A percentile compares a stretch with the other conserved stretches of the same genome.
Evolutionary conservation across 129 eudicot species (phyloP).

Genomic region (Flaveria linearis): DNA sequence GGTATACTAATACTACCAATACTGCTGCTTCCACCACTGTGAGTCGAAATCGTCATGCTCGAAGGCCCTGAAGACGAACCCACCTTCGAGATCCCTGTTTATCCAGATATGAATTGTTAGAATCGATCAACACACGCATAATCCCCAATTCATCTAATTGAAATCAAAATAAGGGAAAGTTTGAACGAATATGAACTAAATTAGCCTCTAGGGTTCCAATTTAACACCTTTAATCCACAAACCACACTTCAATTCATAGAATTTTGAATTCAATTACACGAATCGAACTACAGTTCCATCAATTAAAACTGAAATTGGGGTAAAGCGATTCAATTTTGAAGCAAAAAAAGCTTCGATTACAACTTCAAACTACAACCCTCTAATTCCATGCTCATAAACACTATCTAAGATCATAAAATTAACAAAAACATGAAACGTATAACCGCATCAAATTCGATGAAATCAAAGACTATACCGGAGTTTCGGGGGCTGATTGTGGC

Average conservation of each 20-base stretch:
- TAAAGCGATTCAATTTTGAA: not conserved
- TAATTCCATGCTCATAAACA: not conserved
- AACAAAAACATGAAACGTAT: not conserved
- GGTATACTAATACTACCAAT: constrained; percentile 63
- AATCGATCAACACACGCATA: not conserved
- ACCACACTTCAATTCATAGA: not conserved
- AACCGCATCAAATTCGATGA: not conserved
- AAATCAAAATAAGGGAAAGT: not conserved
- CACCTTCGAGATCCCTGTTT: constrained; percentile 47
- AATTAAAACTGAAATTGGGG: not conserved
- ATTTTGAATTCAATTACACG: too few species aligned
- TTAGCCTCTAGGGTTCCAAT: not conserved
- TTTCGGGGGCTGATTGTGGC: constrained; percentile 50
- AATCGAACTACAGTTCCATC: not conserved
- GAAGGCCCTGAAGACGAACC: constrained; percentile 53
- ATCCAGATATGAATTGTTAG: not conserved
- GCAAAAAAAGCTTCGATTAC: not conserved
- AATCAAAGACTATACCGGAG: constrained; percentile 43
- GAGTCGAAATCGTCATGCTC: constrained; percentile 46
- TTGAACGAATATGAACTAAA: not conserved
- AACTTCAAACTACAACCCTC: not conserved
- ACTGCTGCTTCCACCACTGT: constrained; percentile 51
- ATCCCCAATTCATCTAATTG: not conserved
- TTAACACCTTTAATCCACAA: not conserved
- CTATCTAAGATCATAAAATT: not conserved